Conservation (phyloP, 441 rosid genomes). For the Euphorbia celastroides region DNA sequence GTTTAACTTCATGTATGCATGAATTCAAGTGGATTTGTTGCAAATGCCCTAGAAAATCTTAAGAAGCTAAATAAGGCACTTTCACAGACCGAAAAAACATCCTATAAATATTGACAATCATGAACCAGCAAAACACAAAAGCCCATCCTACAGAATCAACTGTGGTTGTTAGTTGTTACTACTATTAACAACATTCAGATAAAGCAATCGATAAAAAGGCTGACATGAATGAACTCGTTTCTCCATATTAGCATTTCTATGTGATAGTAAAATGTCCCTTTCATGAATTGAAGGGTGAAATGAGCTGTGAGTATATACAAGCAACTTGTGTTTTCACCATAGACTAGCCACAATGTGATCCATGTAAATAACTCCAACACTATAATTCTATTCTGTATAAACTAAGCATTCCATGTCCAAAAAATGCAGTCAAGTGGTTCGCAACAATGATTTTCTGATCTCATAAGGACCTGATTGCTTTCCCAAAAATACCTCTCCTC, state of each 20-base stretch:
- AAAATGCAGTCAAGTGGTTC: background rate
- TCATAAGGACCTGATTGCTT: no score
- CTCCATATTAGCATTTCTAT: background rate
- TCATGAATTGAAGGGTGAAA: background rate
- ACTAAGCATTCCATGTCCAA: background rate
- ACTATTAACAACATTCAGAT: background rate
- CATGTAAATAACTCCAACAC: background rate
- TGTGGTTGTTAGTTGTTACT: background rate
- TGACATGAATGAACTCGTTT: background rate
- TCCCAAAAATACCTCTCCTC: no score
- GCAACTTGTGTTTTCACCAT: background rate
- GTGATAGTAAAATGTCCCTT: background rate
- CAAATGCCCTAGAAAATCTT: background rate
- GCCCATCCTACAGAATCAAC: background rate
- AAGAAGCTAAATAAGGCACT: background rate
- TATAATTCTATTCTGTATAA: background rate
- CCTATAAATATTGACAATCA: slow-evolving; percentile 2
- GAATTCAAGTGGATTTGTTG: background rate
- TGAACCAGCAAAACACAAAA: background rate
- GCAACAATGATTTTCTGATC: no score
- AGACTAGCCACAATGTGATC: background rate
- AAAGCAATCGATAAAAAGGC: background rate
- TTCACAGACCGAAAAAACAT: background rate
- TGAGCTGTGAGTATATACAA: background rate
- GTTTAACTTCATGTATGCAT: slow-evolving; percentile 2